Conservation (phyloP, 2,329 filamentous ascomycete genomes). For the Aureobasidium subglaciale region DNA sequence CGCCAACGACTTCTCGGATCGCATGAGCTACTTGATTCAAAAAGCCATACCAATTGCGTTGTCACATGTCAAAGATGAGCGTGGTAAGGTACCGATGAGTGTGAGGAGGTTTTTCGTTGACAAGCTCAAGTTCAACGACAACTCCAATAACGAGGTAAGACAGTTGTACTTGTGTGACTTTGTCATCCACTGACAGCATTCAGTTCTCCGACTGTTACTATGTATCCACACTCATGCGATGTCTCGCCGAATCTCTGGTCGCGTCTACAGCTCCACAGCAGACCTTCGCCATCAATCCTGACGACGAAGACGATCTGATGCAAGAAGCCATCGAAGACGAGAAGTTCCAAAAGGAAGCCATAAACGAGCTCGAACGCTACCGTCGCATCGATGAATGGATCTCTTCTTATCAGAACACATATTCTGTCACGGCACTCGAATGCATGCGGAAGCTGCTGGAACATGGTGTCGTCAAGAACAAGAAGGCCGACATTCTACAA, state of each 20-base stretch:
- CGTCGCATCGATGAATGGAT: constrained; percentile 61
- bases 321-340: constrained; percentile 37
- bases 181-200: constrained; percentile 9
- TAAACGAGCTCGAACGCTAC: constrained; percentile 57
- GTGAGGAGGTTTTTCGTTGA: constrained; percentile 82
- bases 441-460: constrained; percentile 51
- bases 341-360: constrained; percentile 48
- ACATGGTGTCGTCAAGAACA: constrained; percentile 46
- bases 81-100: constrained; percentile 68
- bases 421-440: constrained; percentile 54
- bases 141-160: constrained; percentile 65
- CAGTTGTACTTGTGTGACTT: not conserved
- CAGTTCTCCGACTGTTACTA: constrained; percentile 84
- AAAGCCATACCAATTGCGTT: constrained; percentile 76
- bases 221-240: constrained; percentile 68
- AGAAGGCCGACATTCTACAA: constrained; percentile 51
- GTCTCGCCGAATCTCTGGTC: constrained; percentile 50
- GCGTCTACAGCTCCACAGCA: constrained; percentile 23
- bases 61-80: constrained; percentile 64
- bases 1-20: constrained; percentile 87
- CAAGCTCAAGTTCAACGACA: constrained; percentile 89
- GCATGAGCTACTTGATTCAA: constrained; percentile 76
- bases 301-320: constrained; percentile 39
- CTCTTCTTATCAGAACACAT: constrained; percentile 57
- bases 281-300: constrained; percentile 31